A percentile compares a stretch with the other conserved stretches of the same genome.
Evolutionary conservation across 2,329 filamentous ascomycete genomes (phyloP).

Genomic region (Trichophyton rubrum): DNA sequence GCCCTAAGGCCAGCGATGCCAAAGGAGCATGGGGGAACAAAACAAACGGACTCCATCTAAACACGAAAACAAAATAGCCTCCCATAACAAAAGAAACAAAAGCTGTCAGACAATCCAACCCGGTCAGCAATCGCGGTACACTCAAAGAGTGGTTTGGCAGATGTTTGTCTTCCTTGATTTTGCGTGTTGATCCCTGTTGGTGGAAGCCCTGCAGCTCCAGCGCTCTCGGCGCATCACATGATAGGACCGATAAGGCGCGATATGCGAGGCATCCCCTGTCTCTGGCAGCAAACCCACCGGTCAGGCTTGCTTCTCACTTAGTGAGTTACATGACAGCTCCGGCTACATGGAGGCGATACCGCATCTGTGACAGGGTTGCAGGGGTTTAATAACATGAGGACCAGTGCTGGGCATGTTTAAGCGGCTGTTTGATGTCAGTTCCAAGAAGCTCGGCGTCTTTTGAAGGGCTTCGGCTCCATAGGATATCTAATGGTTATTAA

Average conservation of each 20-base stretch:
- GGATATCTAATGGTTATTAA: not conserved
- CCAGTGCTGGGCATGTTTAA: no score
- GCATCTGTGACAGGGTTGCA: no score
- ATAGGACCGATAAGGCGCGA: not conserved
- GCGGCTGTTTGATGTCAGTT: not conserved
- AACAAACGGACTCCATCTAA: not conserved
- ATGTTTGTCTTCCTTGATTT: not conserved
- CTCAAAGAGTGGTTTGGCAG: not conserved
- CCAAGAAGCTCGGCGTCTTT: not conserved
- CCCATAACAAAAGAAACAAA: not conserved
- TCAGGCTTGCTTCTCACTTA: no score
- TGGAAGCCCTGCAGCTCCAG: not conserved
- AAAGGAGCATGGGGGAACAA: not conserved
- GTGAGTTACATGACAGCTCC: no score
- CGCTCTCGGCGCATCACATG: not conserved
- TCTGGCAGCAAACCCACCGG: not conserved
- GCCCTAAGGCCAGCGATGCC: not conserved
- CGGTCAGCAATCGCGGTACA: not conserved
- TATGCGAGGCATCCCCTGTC: not conserved
- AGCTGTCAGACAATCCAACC: not conserved
- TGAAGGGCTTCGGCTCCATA: not conserved
- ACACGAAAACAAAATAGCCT: not conserved
- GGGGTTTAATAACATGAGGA: no score
- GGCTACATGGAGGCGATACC: no score
- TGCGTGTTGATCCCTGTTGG: not conserved